phyloP scores from a whole-genome alignment of 2,329 filamentous ascomycete species.

The Bipolaris zeicola region DNA sequence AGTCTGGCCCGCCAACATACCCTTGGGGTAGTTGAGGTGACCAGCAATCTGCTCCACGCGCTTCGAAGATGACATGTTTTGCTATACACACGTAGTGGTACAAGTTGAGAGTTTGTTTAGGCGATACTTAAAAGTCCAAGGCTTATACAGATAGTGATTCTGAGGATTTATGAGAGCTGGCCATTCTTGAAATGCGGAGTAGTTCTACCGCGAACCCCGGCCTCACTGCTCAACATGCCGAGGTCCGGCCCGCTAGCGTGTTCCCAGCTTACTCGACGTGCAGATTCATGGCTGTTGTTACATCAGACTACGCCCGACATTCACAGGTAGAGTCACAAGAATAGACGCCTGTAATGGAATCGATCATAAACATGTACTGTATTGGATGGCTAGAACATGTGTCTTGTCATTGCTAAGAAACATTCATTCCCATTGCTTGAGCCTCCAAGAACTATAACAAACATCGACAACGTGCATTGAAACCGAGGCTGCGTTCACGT shows the following conservation, averaged over 20 bases:
- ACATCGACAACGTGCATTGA: neutral
- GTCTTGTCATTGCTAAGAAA: no score
- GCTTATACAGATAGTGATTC: neutral
- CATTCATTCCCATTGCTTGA: neutral
- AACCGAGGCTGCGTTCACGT: neutral
- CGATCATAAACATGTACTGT: no score
- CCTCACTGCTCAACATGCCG: constrained; percentile 17
- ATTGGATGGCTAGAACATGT: neutral
- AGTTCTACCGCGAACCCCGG: constrained; percentile 18
- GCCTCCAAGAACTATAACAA: neutral
- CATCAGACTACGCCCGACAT: no score
- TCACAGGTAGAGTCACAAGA: no score
- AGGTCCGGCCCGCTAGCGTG: constrained; percentile 19
- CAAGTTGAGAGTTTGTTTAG: neutral
- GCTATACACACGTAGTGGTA: neutral
- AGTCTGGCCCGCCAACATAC: constrained; percentile 77
- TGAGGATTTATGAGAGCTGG: neutral
- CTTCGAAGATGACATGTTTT: constrained; percentile 24
- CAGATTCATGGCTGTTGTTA: neutral
- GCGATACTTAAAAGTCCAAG: neutral
- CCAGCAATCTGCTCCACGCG: constrained; percentile 73
- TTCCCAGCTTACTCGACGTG: constrained; percentile 10
- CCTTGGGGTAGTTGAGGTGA: constrained; percentile 82
- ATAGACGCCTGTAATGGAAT: no score
- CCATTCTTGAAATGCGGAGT: constrained; percentile 23